These are phyloP conservation scores for Mycena alexandri DNA, from an alignment of 768 basidiomycete species.

Conservation along the genomic window DNA sequence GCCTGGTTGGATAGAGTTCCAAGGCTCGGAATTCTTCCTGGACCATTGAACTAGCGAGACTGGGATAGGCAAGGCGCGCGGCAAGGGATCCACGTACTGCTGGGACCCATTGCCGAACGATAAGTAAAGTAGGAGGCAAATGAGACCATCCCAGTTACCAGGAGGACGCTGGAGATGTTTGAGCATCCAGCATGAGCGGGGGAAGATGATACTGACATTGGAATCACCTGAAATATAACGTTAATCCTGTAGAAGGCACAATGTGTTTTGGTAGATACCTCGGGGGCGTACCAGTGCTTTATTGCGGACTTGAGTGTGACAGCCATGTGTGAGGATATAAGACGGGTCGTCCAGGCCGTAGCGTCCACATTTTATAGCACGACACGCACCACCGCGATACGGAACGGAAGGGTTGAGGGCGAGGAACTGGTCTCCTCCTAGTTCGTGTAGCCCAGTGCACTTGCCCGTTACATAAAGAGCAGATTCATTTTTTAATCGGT, in stretches of 20 bases:
- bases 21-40: constrained; percentile 86
- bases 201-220: constrained; percentile 55
- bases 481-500: background rate
- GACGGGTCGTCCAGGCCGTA: background rate
- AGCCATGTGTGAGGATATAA: constrained; percentile 23
- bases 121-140: constrained; percentile 71
- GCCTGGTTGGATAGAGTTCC: constrained; percentile 84
- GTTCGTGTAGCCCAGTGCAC: too few relatives aligned
- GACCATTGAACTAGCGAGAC: constrained; percentile 63
- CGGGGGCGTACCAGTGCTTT: constrained; percentile 80
- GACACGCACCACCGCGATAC: constrained; percentile 16
- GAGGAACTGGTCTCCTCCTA: constrained; percentile 17
- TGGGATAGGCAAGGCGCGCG: constrained; percentile 23
- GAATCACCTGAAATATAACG: constrained; percentile 57
- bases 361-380: constrained; percentile 12
- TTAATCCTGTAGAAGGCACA: constrained; percentile 23
- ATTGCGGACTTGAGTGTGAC: constrained; percentile 42
- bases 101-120: constrained; percentile 73
- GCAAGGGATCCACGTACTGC: constrained; percentile 53
- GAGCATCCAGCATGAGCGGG: background rate
- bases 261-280: constrained; percentile 55
- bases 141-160: constrained; percentile 61
- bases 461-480: too few relatives aligned
- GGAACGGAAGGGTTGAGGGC: constrained; percentile 5
- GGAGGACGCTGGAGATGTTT: constrained; percentile 55